Evolutionary conservation across 495 filamentous ascomycete species (phyloP).

Genomic region (Pseudoneurospora amorphoporcata): DNA sequence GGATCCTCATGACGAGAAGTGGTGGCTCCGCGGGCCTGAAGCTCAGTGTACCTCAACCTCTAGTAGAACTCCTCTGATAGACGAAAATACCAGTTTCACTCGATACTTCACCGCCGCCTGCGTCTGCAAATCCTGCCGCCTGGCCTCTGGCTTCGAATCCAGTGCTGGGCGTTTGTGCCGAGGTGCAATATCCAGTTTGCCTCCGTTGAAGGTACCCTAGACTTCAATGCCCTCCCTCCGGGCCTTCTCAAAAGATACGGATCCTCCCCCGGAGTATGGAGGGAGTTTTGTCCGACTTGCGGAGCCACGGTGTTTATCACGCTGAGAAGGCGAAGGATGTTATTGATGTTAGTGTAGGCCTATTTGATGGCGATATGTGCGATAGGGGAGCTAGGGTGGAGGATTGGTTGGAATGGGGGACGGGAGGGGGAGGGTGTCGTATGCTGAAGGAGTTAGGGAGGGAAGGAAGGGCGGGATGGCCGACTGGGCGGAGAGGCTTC

Average conservation of each 20-base stretch:
- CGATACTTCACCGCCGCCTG: constrained; percentile 58
- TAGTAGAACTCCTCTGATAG: neutral
- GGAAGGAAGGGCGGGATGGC: constrained; percentile 21
- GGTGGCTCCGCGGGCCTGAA: constrained; percentile 24
- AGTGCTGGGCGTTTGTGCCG: constrained; percentile 60
- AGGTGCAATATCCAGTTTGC: constrained; percentile 45
- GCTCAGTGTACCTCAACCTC: constrained; percentile 2
- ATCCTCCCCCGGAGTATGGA: constrained; percentile 42
- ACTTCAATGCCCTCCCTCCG: constrained; percentile 33
- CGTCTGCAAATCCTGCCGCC: constrained; percentile 52
- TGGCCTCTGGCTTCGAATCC: constrained; percentile 56
- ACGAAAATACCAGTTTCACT: neutral
- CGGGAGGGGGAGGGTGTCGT: constrained; percentile 46
- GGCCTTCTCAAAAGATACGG: constrained; percentile 37
- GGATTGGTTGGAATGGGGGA: constrained; percentile 52
- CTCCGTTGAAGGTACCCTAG: constrained; percentile 18
- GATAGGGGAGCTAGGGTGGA: constrained; percentile 43
- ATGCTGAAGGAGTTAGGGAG: constrained; percentile 46
- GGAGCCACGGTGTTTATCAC: constrained; percentile 60
- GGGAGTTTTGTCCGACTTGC: constrained; percentile 56
- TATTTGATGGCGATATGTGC: constrained; percentile 36
- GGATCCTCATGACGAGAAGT: constrained; percentile 24
- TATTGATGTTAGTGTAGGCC: constrained; percentile 56
- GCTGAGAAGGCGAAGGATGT: constrained; percentile 42
- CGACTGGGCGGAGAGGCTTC: constrained; percentile 26